Conservation (phyloP, 2,329 filamentous ascomycete species). For the Penicillium griseofulvum region DNA sequence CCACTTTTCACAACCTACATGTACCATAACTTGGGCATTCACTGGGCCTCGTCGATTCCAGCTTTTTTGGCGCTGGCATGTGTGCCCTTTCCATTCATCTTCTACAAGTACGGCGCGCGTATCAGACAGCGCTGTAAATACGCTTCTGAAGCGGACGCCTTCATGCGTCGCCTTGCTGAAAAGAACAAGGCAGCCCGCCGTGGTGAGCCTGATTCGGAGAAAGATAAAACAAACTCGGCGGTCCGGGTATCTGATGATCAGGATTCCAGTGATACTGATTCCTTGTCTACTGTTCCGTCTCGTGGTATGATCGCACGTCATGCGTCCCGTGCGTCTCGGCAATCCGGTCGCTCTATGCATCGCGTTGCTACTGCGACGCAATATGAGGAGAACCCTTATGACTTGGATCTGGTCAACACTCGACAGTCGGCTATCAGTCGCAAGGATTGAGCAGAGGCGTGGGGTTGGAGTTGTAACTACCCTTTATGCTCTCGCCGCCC, state of each 20-base stretch:
- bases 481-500: background rate
- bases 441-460: constrained; percentile 6
- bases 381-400: constrained; percentile 46
- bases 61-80: constrained; percentile 27
- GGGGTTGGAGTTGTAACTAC: background rate
- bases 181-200: constrained; percentile 15
- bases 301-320: constrained; percentile 13
- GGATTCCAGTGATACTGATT: constrained; percentile 15
- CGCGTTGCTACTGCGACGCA: constrained; percentile 19
- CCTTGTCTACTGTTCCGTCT: constrained; percentile 21
- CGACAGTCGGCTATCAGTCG: constrained; percentile 24
- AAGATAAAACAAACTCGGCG: constrained; percentile 2
- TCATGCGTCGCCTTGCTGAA: constrained; percentile 31
- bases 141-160: constrained; percentile 32
- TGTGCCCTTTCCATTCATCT: constrained; percentile 27
- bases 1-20: constrained; percentile 28
- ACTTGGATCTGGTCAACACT: constrained; percentile 47
- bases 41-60: constrained; percentile 26
- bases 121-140: constrained; percentile 21
- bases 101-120: constrained; percentile 28
- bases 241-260: background rate
- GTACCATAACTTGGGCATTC: constrained; percentile 25
- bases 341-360: constrained; percentile 20
- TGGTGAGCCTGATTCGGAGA: background rate
- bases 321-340: constrained; percentile 13